A percentile compares a stretch with the other conserved stretches of the same genome.
These are phyloP conservation scores for Naganishia vishniacii DNA, from an alignment of 768 basidiomycete genomes.

Conservation along the genomic window DNA sequence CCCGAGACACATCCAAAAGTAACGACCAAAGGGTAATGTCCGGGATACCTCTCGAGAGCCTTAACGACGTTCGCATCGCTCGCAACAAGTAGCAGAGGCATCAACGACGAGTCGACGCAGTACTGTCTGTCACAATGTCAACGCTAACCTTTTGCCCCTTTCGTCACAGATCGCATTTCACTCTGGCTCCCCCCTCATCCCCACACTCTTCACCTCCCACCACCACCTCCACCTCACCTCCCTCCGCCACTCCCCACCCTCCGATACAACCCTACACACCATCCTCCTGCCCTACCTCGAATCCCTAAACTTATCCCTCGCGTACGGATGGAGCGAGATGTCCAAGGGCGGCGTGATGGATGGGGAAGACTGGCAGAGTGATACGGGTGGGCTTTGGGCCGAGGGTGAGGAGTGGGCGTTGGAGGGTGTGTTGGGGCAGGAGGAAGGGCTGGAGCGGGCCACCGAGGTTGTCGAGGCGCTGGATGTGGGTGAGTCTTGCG, in stretches of 20 bases:
- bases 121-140: no score
- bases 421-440: slow-evolving; percentile 7
- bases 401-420: slow-evolving; percentile 29
- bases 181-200: slow-evolving; percentile 72
- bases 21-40: no score
- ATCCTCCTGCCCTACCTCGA: slow-evolving; percentile 14
- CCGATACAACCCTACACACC: slow-evolving; percentile 60
- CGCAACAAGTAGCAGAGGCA: no score
- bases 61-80: no score
- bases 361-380: slow-evolving; percentile 47
- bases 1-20: no score
- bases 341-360: slow-evolving; percentile 64
- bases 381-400: slow-evolving; percentile 26
- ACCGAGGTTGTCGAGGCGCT: neutral
- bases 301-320: slow-evolving; percentile 60
- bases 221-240: slow-evolving; percentile 59
- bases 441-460: neutral
- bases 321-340: slow-evolving; percentile 74
- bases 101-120: no score
- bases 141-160: no score
- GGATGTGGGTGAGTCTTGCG: neutral
- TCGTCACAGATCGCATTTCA: slow-evolving; percentile 87
- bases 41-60: no score
- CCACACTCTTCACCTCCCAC: slow-evolving; percentile 74
- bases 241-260: neutral